Conservation (phyloP, 345 rosid species). For the Theobroma cacao region DNA sequence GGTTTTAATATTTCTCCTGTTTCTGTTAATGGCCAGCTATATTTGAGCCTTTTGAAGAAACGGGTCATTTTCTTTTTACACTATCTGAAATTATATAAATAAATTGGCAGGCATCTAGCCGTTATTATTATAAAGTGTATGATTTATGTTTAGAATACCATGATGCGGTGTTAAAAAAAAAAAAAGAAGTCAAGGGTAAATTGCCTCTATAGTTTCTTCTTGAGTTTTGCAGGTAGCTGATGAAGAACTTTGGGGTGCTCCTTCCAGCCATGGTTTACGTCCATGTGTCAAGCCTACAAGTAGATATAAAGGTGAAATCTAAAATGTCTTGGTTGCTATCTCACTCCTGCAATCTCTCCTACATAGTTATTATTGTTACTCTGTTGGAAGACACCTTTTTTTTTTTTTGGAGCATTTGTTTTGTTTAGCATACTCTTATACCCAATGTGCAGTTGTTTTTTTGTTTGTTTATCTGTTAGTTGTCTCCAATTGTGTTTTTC, state of each 20-base stretch:
- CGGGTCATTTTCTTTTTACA: background rate
- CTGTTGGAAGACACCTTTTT: background rate
- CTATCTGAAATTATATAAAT: background rate
- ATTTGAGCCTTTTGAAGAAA: background rate
- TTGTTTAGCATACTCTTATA: background rate
- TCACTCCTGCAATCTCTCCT: background rate
- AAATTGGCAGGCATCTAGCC: background rate
- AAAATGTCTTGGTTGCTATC: background rate
- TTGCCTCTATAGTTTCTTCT: background rate
- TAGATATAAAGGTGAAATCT: conserved; percentile 52
- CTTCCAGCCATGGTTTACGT: conserved; percentile 61
- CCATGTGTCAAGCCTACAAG: conserved; percentile 66
- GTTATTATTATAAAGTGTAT: background rate
- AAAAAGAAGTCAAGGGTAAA: background rate
- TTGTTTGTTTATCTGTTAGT: background rate
- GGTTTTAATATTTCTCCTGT: background rate
- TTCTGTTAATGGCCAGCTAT: background rate
- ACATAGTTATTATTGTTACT: background rate
- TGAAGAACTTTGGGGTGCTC: conserved; percentile 61
- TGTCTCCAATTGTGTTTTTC: background rate
- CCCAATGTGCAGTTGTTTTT: background rate
- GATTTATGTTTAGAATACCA: background rate
- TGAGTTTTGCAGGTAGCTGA: conserved; percentile 33
- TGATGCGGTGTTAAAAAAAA: background rate
- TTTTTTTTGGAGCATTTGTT: background rate